phyloP scores from a whole-genome alignment of 2,329 filamentous ascomycete genomes.

The Cladosporium halotolerans region DNA sequence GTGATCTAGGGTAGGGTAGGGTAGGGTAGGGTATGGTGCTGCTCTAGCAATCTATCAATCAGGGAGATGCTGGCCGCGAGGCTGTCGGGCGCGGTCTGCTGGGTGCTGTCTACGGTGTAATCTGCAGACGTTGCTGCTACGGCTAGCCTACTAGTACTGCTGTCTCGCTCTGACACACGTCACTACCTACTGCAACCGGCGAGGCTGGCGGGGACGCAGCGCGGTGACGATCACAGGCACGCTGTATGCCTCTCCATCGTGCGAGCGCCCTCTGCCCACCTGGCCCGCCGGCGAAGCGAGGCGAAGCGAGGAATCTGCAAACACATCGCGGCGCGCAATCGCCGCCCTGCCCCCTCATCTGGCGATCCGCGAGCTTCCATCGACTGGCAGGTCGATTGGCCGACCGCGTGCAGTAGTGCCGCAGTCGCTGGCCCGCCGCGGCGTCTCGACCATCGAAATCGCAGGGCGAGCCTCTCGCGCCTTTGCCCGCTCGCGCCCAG shows the following conservation, averaged over 20 bases:
- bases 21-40: too few relatives aligned
- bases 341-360: constrained; percentile 1
- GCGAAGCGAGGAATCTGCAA: neutral
- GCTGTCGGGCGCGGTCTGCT: constrained; percentile 1
- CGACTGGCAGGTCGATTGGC: neutral
- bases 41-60: too few relatives aligned
- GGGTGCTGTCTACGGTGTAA: neutral
- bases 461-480: neutral
- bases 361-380: constrained; percentile 5
- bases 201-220: neutral
- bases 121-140: neutral
- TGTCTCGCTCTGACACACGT: neutral
- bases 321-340: constrained; percentile 1
- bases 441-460: neutral
- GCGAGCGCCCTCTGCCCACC: too few relatives aligned
- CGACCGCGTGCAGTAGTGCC: neutral
- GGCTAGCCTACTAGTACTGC: neutral
- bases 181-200: neutral
- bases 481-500: neutral
- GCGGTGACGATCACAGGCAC: neutral
- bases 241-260: too few relatives aligned
- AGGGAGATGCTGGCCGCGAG: too few relatives aligned
- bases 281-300: neutral
- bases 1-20: too few relatives aligned
- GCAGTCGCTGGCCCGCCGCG: too few relatives aligned